Evolutionary conservation across 2,329 filamentous ascomycete species (phyloP).

Genomic region (Drechslera avenae): DNA sequence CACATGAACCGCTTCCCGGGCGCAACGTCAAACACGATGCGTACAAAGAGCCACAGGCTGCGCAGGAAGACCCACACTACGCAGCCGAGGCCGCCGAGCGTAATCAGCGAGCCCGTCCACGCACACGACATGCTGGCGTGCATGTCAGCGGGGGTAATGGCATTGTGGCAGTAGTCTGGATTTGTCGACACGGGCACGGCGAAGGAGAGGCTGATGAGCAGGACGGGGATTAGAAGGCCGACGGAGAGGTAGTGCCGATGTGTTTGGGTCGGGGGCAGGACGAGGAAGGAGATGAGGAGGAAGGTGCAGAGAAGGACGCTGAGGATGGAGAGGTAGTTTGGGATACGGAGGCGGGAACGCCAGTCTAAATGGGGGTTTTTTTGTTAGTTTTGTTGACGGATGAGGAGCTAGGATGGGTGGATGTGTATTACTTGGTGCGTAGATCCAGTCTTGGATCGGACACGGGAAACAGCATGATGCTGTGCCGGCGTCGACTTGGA

Average conservation of each 20-base stretch:
- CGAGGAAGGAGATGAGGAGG: slow-evolving; percentile 41
- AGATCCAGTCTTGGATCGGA: slow-evolving; percentile 76
- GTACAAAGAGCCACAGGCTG: slow-evolving; percentile 47
- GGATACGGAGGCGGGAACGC: slow-evolving; percentile 52
- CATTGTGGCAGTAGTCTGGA: slow-evolving; percentile 77
- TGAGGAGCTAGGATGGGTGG: too few relatives aligned
- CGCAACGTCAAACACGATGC: slow-evolving; percentile 46
- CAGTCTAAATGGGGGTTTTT: slow-evolving; percentile 23
- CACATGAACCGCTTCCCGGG: slow-evolving; percentile 39
- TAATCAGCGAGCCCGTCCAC: slow-evolving; percentile 75
- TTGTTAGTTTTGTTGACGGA: background rate
- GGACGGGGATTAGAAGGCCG: slow-evolving; percentile 71
- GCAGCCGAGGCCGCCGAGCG: slow-evolving; percentile 77
- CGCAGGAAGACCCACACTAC: slow-evolving; percentile 69
- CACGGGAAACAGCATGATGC: slow-evolving; percentile 81
- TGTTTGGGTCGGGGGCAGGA: background rate
- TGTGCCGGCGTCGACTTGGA: slow-evolving; percentile 46
- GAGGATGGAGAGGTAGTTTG: slow-evolving; percentile 76
- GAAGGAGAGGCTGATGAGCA: slow-evolving; percentile 80
- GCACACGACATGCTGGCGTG: slow-evolving; percentile 74
- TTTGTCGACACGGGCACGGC: slow-evolving; percentile 77
- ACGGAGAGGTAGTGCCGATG: slow-evolving; percentile 64
- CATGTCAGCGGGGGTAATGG: slow-evolving; percentile 87
- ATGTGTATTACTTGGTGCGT: slow-evolving; percentile 56
- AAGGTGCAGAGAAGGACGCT: slow-evolving; percentile 71